A percentile compares a stretch with the other conserved stretches of the same genome.
Conservation (phyloP, 169 alveolate genomes). For the Eimeria sp. region DNA sequence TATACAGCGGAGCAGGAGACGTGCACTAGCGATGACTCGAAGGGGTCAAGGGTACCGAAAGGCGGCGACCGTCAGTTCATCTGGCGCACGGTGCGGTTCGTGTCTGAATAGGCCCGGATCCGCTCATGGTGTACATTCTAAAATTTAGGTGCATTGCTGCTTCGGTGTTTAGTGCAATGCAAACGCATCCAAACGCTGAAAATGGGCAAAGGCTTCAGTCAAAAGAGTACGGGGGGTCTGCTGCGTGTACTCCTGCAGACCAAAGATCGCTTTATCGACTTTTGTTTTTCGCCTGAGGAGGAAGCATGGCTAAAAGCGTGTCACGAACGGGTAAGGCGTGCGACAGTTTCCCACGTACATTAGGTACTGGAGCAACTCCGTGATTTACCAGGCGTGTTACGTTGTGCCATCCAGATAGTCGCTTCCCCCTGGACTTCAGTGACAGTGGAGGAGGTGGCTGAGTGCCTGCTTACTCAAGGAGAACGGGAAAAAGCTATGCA, state of each 20-base stretch:
- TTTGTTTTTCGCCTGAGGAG: slow-evolving; percentile 67
- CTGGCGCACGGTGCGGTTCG: slow-evolving; percentile 69
- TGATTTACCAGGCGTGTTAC: neutral
- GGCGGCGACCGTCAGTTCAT: slow-evolving; percentile 21
- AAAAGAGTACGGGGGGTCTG: neutral
- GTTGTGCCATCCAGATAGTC: slow-evolving; percentile 18
- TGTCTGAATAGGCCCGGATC: neutral
- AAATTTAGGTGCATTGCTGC: neutral
- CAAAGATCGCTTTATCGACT: slow-evolving; percentile 40
- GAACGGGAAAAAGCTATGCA: neutral
- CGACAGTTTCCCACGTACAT: neutral
- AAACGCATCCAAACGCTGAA: neutral
- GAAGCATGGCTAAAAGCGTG: slow-evolving; percentile 22
- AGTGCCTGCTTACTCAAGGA: slow-evolving; percentile 17
- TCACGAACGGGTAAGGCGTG: slow-evolving; percentile 44
- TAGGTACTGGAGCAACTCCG: neutral
- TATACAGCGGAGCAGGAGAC: neutral
- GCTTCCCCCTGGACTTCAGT: slow-evolving; percentile 36
- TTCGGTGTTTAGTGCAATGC: neutral
- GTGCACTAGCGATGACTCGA: neutral
- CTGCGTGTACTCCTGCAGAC: slow-evolving; percentile 38
- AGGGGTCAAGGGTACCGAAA: neutral
- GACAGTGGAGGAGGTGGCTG: slow-evolving; percentile 33
- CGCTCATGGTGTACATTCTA: neutral
- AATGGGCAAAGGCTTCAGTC: neutral